These are phyloP conservation scores for Backusella australiensis DNA, from an alignment of 192 early-diverging fungal species.

Conservation along the genomic window DNA sequence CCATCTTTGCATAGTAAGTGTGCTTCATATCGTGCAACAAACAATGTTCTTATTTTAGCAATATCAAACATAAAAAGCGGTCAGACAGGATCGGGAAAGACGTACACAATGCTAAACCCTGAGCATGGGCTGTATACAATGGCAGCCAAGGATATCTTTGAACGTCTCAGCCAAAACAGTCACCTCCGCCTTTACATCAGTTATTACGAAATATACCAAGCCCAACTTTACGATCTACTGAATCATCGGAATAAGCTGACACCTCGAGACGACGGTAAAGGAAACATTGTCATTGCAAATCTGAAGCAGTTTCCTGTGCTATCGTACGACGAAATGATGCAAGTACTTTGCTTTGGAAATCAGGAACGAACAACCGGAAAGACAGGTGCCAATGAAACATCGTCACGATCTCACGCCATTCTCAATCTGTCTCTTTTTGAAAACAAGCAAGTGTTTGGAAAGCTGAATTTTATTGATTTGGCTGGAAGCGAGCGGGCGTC, in stretches of 20 bases:
- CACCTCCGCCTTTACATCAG: conserved; percentile 80
- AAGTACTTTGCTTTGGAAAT: conserved; percentile 91
- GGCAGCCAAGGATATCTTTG: conserved; percentile 91
- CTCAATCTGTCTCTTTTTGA: conserved; percentile 81
- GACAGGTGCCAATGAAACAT: conserved; percentile 92
- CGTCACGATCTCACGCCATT: conserved; percentile 95
- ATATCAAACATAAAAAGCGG: conserved; percentile 47
- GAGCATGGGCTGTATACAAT: conserved; percentile 87
- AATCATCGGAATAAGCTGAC: conserved; percentile 85
- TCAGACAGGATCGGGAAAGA: conserved; percentile 87
- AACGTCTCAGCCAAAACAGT: conserved; percentile 58
- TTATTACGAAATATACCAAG: conserved; percentile 98
- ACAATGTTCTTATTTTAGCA: not conserved
- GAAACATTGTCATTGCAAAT: conserved; percentile 87
- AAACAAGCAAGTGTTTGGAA: conserved; percentile 58
- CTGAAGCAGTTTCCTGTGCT: conserved; percentile 82
- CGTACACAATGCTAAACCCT: conserved; percentile 94
- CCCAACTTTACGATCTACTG: conserved; percentile 90
- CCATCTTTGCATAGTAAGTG: conserved; percentile 96
- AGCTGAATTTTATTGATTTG: conserved; percentile 96
- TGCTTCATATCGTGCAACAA: not conserved
- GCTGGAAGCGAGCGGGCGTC: conserved; percentile 98
- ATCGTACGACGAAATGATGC: conserved; percentile 78
- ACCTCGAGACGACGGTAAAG: conserved; percentile 94
- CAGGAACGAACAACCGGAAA: conserved; percentile 87